Percentiles rank a stretch among this genome's conserved stretches.
These are phyloP conservation scores for Didymellaceae sp. DNA, from an alignment of 2,329 filamentous ascomycete genomes.

Conservation along the genomic window DNA sequence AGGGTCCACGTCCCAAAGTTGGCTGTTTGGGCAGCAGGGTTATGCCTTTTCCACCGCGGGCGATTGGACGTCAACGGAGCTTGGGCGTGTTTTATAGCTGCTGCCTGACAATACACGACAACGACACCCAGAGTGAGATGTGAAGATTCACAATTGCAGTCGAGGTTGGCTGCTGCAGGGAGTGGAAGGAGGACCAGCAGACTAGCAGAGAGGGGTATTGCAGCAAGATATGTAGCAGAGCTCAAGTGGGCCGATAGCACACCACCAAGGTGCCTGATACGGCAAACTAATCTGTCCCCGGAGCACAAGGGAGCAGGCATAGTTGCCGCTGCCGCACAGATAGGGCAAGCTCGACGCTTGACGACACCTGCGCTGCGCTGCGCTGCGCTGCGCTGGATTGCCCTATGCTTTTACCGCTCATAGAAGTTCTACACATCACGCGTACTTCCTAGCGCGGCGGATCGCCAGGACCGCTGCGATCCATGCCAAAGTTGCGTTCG, in stretches of 20 bases:
- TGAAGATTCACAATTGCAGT: no score
- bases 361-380: slow-evolving; percentile 6
- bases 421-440: slow-evolving; percentile 40
- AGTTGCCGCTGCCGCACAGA: slow-evolving; percentile 20
- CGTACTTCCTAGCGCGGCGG: slow-evolving; percentile 25
- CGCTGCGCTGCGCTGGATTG: slow-evolving; percentile 28
- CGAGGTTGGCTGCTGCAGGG: slow-evolving; percentile 15
- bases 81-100: slow-evolving; percentile 32
- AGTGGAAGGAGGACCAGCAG: slow-evolving; percentile 16
- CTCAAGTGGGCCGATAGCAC: slow-evolving; percentile 35
- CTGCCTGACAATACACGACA: slow-evolving; percentile 41
- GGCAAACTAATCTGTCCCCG: slow-evolving; percentile 28
- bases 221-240: slow-evolving; percentile 41
- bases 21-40: slow-evolving; percentile 34
- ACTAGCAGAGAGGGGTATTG: slow-evolving; percentile 41
- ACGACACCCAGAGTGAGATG: no score
- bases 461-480: slow-evolving; percentile 34
- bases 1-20: slow-evolving; percentile 28
- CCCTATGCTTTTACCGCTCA: slow-evolving; percentile 33
- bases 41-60: slow-evolving; percentile 29
- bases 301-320: slow-evolving; percentile 20
- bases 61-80: slow-evolving; percentile 40
- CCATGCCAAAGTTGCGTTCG: slow-evolving; percentile 15
- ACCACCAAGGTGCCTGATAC: slow-evolving; percentile 36
- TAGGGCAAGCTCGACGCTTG: slow-evolving; percentile 18